Conservation (phyloP, 2,329 filamentous ascomycete genomes). For the Aureobasidium sp. region DNA sequence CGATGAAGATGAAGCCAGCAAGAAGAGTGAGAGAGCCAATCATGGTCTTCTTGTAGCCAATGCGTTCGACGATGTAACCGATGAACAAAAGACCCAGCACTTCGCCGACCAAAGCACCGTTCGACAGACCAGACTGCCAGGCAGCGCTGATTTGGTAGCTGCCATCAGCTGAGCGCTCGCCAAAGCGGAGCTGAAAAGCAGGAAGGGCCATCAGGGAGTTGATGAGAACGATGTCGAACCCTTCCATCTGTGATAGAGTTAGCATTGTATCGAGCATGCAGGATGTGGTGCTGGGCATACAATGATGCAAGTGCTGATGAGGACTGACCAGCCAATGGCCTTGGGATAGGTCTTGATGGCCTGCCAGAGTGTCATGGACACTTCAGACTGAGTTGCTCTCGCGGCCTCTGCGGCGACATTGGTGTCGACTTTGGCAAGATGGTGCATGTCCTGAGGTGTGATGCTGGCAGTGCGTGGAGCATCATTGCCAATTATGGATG, state of each 20-base stretch:
- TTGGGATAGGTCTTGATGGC: constrained; percentile 28
- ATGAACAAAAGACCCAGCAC: constrained; percentile 62
- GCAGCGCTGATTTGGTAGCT: constrained; percentile 45
- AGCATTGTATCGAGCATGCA: background rate
- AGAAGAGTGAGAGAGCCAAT: constrained; percentile 50
- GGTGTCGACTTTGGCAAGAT: constrained; percentile 26
- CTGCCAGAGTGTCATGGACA: constrained; percentile 30
- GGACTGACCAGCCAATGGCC: constrained; percentile 33
- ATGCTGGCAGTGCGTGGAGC: constrained; percentile 13
- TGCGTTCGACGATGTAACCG: constrained; percentile 53
- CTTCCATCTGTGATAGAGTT: constrained; percentile 30
- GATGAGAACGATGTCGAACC: constrained; percentile 34
- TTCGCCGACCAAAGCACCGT: constrained; percentile 54
- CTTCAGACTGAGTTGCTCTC: constrained; percentile 27
- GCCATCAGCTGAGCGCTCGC: constrained; percentile 31
- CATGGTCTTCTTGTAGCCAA: constrained; percentile 44
- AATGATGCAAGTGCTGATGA: constrained; percentile 33
- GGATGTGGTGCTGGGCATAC: background rate
- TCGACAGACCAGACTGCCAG: constrained; percentile 53
- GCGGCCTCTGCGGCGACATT: constrained; percentile 25
- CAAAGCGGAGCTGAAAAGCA: constrained; percentile 33
- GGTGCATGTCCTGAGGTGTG: constrained; percentile 15
- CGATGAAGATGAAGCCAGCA: constrained; percentile 48
- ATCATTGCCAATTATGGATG: background rate
- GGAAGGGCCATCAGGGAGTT: constrained; percentile 29